A percentile compares a stretch with the other conserved stretches of the same genome.
Conservation (phyloP, 2,329 filamentous ascomycete species). For the Cladosporium sphaerospermum region DNA sequence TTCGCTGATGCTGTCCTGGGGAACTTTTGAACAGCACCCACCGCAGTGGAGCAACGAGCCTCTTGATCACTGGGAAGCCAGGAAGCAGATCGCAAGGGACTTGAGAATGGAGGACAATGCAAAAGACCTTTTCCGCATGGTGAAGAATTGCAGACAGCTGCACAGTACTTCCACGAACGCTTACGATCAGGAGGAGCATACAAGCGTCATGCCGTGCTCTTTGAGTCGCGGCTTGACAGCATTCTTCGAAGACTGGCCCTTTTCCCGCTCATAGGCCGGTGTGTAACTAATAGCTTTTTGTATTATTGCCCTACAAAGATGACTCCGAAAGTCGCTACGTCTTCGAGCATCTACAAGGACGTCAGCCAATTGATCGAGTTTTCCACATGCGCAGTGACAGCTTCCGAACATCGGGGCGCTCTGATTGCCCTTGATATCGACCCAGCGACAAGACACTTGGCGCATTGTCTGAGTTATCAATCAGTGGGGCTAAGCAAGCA, state of each 20-base stretch:
- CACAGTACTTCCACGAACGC: conserved; percentile 15
- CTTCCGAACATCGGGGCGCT: too few relatives aligned
- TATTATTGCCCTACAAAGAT: not conserved
- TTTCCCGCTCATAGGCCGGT: not conserved
- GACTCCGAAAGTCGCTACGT: too few relatives aligned
- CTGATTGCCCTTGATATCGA: too few relatives aligned
- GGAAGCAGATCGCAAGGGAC: conserved; percentile 14
- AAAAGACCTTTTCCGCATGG: conserved; percentile 17
- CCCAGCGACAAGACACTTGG: too few relatives aligned
- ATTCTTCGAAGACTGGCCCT: conserved; percentile 13
- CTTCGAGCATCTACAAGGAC: too few relatives aligned
- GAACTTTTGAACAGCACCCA: conserved; percentile 31
- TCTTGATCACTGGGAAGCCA: conserved; percentile 26
- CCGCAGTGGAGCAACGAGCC: conserved; percentile 25
- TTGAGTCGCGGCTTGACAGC: conserved; percentile 19
- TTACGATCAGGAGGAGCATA: conserved; percentile 30
- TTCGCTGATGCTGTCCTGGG: conserved; percentile 31
- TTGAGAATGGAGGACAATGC: conserved; percentile 27
- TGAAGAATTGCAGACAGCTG: conserved; percentile 16
- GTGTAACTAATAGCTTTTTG: too few relatives aligned
- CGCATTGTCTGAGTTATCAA: not conserved
- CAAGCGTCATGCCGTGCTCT: conserved; percentile 27
- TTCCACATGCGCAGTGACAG: too few relatives aligned
- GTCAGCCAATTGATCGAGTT: too few relatives aligned
- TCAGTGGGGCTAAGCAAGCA: conserved; percentile 3